A percentile compares a stretch with the other conserved stretches of the same genome.
Evolutionary conservation across 495 filamentous ascomycete species (phyloP).

Genomic region (Stereocaulon alpinum): DNA sequence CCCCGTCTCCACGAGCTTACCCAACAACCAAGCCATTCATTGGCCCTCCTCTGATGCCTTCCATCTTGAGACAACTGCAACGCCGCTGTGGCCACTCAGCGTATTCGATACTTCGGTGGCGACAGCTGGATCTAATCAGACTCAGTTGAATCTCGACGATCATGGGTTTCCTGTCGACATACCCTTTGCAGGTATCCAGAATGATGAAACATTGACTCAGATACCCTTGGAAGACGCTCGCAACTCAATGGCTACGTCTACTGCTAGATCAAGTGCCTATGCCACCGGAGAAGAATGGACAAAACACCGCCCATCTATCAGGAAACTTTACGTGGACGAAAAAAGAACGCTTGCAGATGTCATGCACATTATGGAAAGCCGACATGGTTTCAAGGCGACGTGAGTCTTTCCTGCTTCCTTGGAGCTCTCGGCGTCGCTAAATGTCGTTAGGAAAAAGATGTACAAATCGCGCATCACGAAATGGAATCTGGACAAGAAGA

Average conservation of each 20-base stretch:
- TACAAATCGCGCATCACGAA: constrained; percentile 24
- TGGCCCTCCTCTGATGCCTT: background rate
- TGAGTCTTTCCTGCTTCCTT: background rate
- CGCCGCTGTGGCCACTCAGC: background rate
- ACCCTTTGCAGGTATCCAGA: too few relatives aligned
- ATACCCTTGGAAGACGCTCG: background rate
- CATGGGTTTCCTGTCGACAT: too few relatives aligned
- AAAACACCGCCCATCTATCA: constrained; percentile 3
- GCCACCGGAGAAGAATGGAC: constrained; percentile 3
- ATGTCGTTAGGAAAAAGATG: constrained; percentile 8
- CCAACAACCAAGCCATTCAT: background rate
- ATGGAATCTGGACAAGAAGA: constrained; percentile 26
- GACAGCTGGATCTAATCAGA: too few relatives aligned
- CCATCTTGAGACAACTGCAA: background rate
- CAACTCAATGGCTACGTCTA: background rate
- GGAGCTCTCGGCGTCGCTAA: background rate
- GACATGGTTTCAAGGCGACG: constrained; percentile 25
- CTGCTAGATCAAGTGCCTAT: background rate
- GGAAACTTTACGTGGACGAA: background rate
- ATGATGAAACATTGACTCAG: too few relatives aligned
- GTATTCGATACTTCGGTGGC: too few relatives aligned
- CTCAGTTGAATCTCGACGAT: too few relatives aligned
- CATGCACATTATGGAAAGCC: constrained; percentile 19
- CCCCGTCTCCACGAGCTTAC: background rate
- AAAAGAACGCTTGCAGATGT: constrained; percentile 15